These are phyloP conservation scores for Collybiopsis luxurians DNA, from an alignment of 768 basidiomycete genomes.

Conservation along the genomic window DNA sequence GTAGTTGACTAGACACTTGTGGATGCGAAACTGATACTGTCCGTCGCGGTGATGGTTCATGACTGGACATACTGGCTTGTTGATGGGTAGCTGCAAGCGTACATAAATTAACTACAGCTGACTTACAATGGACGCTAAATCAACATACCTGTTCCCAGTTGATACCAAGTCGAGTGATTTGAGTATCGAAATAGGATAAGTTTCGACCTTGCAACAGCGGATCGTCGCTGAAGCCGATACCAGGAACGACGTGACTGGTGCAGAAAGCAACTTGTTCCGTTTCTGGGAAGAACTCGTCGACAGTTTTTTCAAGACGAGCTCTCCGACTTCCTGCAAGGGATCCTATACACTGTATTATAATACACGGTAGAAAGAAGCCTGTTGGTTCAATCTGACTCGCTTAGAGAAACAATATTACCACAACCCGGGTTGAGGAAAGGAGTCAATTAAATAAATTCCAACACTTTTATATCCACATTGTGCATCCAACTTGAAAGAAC, in stretches of 20 bases:
- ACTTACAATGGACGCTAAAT: background rate
- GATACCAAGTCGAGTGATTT: slow-evolving; percentile 73
- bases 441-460: no score
- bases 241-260: slow-evolving; percentile 67
- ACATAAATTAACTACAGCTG: background rate
- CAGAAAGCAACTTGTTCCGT: slow-evolving; percentile 87
- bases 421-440: no score
- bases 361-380: no score
- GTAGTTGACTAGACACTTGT: slow-evolving; percentile 49
- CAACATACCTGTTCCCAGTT: slow-evolving; percentile 66
- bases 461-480: no score
- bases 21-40: slow-evolving; percentile 51
- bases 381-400: no score
- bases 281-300: slow-evolving; percentile 82
- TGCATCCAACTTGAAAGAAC: no score
- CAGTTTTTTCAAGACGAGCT: no score
- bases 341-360: no score
- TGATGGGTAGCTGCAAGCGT: slow-evolving; percentile 69
- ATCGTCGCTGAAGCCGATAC: slow-evolving; percentile 72
- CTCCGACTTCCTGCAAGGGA: no score
- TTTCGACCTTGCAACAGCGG: slow-evolving; percentile 83
- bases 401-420: no score
- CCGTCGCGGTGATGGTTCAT: slow-evolving; percentile 71
- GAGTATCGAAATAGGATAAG: slow-evolving; percentile 87
- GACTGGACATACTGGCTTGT: slow-evolving; percentile 74